Base-by-base conservation (phyloP, 352 stramenopile species). In the Pythium chondricola region DNA sequence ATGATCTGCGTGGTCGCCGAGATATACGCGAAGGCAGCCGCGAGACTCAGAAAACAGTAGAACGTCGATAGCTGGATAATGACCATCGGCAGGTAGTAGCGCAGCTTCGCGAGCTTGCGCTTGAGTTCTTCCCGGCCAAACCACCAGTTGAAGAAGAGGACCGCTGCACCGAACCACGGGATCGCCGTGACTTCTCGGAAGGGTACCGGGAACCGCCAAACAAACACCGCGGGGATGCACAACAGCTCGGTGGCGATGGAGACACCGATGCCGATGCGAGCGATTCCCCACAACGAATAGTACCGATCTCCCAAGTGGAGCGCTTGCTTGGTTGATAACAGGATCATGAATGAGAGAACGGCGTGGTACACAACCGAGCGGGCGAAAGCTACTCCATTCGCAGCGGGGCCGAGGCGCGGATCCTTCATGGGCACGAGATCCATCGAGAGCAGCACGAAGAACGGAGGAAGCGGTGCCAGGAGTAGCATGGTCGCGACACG, bases 1-100 rank as follows among this genome's bases (percentile, higher is more conserved):
- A 45, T 20, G 4, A 73, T 24, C 20, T 76, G 67, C 18, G 52
- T 33, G 3, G n/a, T 53, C 41, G 47, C 48, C 0, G 60, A 45
- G 4, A 62, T 52, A 4, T 43, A 32, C 7, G 52, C 26, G 54
- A 76, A 76, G 0, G 5, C 61, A 17, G 61, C 22, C 4, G 61
- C 41, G 11, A 76, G 29, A 2, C 55, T 32, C 26, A 71, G 48
- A 29, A 57, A 76, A 0, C 38, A 42, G 21, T 56, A 54, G 32
- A 63, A 24, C 20, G 56, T 46, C 8, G 32, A 16, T 20, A 55
- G 31, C 27, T 61, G 53, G 18, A 33, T 43, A 18, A 16, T 13
- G 5, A 55, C 29, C 17, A 61, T 33, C 4, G 53, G 45, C 31
- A 55, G 16, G 29, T 49, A 43, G 29, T 32, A 16, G 30, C 43